phyloP scores from a whole-genome alignment of 192 early-diverging fungal species.

The Coemansia sp. region DNA sequence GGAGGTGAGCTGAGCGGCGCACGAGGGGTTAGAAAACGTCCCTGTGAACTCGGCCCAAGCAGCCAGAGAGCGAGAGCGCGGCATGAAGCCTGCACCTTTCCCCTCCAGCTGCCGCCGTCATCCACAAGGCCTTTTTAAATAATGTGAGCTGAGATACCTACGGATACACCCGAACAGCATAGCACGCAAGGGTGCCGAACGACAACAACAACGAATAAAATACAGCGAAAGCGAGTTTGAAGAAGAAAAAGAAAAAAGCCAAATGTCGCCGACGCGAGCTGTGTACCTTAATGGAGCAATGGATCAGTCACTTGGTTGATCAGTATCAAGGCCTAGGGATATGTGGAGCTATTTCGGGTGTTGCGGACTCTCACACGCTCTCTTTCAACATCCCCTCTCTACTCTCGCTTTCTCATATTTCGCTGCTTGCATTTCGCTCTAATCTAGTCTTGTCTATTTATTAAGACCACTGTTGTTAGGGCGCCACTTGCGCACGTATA shows the following conservation, averaged over 20 bases:
- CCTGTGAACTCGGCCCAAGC: neutral
- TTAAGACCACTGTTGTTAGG: neutral
- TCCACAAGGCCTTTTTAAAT: conserved; percentile 10
- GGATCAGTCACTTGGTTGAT: neutral
- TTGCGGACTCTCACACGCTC: neutral
- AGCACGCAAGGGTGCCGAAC: conserved; percentile 13
- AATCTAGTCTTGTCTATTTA: neutral
- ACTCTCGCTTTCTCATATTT: neutral
- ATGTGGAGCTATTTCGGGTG: neutral
- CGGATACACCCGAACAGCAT: neutral
- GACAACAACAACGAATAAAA: conserved; percentile 5
- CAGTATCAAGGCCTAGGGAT: neutral
- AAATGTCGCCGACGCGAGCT: neutral
- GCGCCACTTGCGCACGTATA: conserved; percentile 1
- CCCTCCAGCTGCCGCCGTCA: conserved; percentile 8
- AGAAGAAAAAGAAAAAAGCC: neutral
- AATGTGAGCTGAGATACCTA: conserved; percentile 9
- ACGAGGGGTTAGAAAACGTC: conserved; percentile 34
- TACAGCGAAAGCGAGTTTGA: neutral
- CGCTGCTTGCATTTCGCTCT: neutral
- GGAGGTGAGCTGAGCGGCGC: conserved; percentile 12
- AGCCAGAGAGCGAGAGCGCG: neutral
- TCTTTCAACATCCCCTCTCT: neutral
- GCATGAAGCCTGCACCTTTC: neutral
- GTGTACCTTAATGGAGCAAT: neutral